Evolutionary conservation across 768 basidiomycete genomes (phyloP), one percentile per base, ranked within the genome.

Genomic region (Auriscalpium microsporum): DNA sequence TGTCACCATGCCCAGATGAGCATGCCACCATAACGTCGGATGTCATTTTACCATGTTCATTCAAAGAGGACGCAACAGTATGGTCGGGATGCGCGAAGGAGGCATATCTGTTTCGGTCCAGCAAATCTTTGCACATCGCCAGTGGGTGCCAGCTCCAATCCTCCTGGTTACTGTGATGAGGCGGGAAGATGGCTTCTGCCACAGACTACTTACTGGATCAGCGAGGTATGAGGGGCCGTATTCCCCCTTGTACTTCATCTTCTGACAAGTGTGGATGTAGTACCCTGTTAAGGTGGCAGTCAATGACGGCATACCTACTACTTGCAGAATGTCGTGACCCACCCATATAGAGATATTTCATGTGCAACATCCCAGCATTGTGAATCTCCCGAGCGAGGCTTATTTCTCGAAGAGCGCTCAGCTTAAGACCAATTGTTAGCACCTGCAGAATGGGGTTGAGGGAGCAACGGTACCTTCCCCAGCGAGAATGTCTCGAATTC

Each of bases 171-270:
- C 28, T 28, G 2, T 28, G 28, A 28, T 28, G 28, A 14, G n/a
- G 3, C 17, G 53, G 42, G 17, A 48, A 44, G 28, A 35, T 33
- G 48, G 13, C 10, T 40, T 50, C 34, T 7, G 48, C 14, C 17
- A 16, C 47, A 46, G 13, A 36, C 23, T 5, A 62, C 77, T 62
- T 59, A 93, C 90, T 8, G 94, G 93, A 69, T 98, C 94, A 11
- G 81, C 78, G 17, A 98, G 77, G 60, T 81, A 91, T 3, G 94
- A 96, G 0, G 95, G 95, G 0, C 75, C 68, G 62, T 94, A 99
- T 54, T 96, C 93, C 33, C 85, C 94, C 65, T 99, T 99, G 71
- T 99, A 98, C 54, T 78, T 77, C 96, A 98, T 98, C 70, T 99
- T 99, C 50, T 73, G 80, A 65, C 94, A 97, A 2, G 88, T 83